Base-by-base conservation (phyloP, 192 early-diverging fungal genomes). In the Coemansia sp. region DNA sequence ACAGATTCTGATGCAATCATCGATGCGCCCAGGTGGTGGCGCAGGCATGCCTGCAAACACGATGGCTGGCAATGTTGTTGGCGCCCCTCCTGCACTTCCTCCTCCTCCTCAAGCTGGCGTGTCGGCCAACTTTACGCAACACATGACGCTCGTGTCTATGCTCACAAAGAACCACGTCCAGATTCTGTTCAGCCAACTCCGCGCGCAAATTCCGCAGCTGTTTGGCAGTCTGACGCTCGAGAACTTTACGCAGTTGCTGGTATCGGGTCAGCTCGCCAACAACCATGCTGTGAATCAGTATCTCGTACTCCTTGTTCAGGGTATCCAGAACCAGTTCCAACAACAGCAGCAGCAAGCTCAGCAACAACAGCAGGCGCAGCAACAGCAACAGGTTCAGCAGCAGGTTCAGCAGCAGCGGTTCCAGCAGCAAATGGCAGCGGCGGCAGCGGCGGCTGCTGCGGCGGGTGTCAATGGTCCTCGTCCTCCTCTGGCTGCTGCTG, bases 141-240 rank as follows among this genome's bases (percentile, higher is more conserved):
- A 80, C 32, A 25, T 74, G 69, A 19, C 56, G 0, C 36, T 80
- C 0, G 68, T 80, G 15, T 35, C 51, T n/a, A 68, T 70, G 60
- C 19, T 80, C 35, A 41, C 43, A 0, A 41, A 57, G 27, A 64
- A 56, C 17, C 68, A 74, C 31, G 20, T 73, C 0, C 71, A 74
- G 65, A 11, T 71, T 2, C 39, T 74, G 32, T 37, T 67, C n/a
- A 27, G n/a, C n/a, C 71, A 74, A 38, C 57, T 70, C 1, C 67
- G 67, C 36, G 12, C 61, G 47, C 71, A 74, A 39, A 1, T 49
- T 17, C 68, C 72, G 25, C 68, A 71, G 27, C 20, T 61, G 32
- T 79, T 73, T 59, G 71, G 70, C 37, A 31, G 38, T n/a, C 36
- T 79, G 22, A 27, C 64, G 8, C 25, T 68, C 1, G 73, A 71